Percentiles rank a stretch among this genome's conserved stretches.
Evolutionary conservation across 106 monocot genomes (phyloP).

Genomic region (Ottelia alismoides): DNA sequence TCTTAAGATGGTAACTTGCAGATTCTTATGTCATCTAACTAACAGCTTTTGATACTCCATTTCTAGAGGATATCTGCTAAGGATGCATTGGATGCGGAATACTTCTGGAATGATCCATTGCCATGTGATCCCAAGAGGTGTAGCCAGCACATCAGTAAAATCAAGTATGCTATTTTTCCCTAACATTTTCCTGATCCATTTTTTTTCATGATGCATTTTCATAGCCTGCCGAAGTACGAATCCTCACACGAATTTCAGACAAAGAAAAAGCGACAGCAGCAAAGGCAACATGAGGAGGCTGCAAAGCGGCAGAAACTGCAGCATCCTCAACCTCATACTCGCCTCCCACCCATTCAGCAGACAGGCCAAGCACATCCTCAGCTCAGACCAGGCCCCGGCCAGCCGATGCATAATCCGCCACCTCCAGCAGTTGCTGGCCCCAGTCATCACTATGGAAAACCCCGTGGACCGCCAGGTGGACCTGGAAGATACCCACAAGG

Average conservation of each 20-base stretch:
- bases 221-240: constrained; percentile 92
- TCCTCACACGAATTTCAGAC: constrained; percentile 97
- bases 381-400: constrained; percentile 60
- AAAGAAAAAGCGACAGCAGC: constrained; percentile 92
- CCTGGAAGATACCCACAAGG: constrained; percentile 63
- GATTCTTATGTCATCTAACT: too few relatives aligned
- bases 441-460: constrained; percentile 75
- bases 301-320: constrained; percentile 81
- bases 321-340: constrained; percentile 79
- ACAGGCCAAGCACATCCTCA: constrained; percentile 46
- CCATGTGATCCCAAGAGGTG: constrained; percentile 99
- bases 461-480: constrained; percentile 47
- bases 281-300: constrained; percentile 77
- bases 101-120: constrained; percentile 92
- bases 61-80: constrained; percentile 95
- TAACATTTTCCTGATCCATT: background rate
- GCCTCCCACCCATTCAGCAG: constrained; percentile 77
- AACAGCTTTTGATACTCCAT: too few relatives aligned
- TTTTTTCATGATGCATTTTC: too few relatives aligned
- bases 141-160: background rate
- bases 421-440: constrained; percentile 46
- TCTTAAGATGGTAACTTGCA: too few relatives aligned
- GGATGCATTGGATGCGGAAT: constrained; percentile 95
- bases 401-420: constrained; percentile 42
- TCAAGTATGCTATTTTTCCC: background rate